A percentile compares a stretch with the other conserved stretches of the same genome.
Conservation (phyloP, 164 flowering plant species). For the Vitis rotundifolia region DNA sequence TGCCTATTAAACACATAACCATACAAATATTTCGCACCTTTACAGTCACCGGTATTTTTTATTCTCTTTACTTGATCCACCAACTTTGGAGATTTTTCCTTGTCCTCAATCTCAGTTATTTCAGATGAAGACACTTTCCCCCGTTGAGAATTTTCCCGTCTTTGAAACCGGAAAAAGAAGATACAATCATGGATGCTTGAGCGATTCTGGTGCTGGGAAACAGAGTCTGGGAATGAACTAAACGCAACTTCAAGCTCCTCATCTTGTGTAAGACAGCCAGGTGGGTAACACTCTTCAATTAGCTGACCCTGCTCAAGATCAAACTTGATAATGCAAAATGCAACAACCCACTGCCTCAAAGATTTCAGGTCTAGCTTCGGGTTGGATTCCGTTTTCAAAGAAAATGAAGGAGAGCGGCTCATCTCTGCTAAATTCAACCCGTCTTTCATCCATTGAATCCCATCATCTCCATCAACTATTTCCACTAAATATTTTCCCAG, state of each 20-base stretch:
- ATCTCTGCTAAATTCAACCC: slow-evolving; percentile 38
- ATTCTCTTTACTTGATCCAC: slow-evolving; percentile 11
- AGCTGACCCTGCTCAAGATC: slow-evolving; percentile 99
- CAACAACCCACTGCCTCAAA: slow-evolving; percentile 75
- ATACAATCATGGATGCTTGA: slow-evolving; percentile 96
- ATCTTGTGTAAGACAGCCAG: slow-evolving; percentile 62
- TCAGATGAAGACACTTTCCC: slow-evolving; percentile 34
- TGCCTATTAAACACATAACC: slow-evolving; percentile 98
- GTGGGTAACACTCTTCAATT: slow-evolving; percentile 92
- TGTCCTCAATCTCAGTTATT: slow-evolving; percentile 28
- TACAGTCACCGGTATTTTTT: slow-evolving; percentile 8
- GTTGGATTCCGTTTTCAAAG: slow-evolving; percentile 52
- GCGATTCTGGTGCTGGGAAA: slow-evolving; percentile 86
- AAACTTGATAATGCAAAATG: slow-evolving; percentile 88
- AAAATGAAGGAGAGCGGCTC: slow-evolving; percentile 84
- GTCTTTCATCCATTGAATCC: slow-evolving; percentile 10
- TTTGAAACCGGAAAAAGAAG: slow-evolving; percentile 83
- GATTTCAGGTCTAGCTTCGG: slow-evolving; percentile 55
- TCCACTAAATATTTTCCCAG: background rate
- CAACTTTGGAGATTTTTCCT: slow-evolving; percentile 17
- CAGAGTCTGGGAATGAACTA: slow-evolving; percentile 94
- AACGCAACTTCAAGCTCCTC: slow-evolving; percentile 90
- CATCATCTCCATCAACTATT: slow-evolving; percentile 14
- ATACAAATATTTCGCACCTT: slow-evolving; percentile 53
- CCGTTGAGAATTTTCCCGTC: slow-evolving; percentile 32